Evolutionary conservation across 306 rosid species (phyloP), one percentile per base, ranked within the genome.

Genomic region (Albizia julibrissin): DNA sequence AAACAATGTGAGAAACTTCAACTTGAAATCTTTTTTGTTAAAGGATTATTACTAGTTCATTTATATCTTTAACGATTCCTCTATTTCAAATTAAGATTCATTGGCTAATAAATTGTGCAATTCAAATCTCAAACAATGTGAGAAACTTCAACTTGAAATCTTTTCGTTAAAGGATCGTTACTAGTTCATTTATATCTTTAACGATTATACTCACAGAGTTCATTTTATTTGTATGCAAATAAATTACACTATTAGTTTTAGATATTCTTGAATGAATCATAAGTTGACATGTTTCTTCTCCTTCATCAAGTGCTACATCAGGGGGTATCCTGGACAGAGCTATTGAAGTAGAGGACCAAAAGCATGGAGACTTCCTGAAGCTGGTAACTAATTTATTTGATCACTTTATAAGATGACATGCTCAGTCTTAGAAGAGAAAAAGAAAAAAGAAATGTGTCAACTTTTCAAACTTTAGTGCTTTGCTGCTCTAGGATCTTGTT

Each of bases 321-420:
- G 99, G 99, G 64, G 98, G 99, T 77, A 96, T 96, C 79, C 89
- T 93, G 29, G 99, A 96, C 75, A 92, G 99, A 90, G 98, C 99
- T 73, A 83, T 96, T 85, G 98, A 94, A 88, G 99, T 97, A 65
- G 98, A 96, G 89, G 98, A 91, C 89, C 86, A 69, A 86, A 96
- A 92, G 88, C 97, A 96, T 80, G 99, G 99, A 80, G 99, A 94
- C 86, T 81, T 96, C 72, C 86, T 96, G 86, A 92, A 96, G 87
- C 97, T 96, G 99, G 99, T 96, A 91, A 84, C 46, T 77, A 90
- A 80, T 52, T 72, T 18, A 42, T 61, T 59, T 52, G 12, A 46
- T 81, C 11, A 49, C 56, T 83, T 69, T 27, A 65, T 14, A 67
- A 62, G 22, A 56, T 27, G 26, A 49, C 40, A 72, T 66, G 59